A percentile compares a stretch with the other conserved stretches of the same genome.
phyloP scores from a whole-genome alignment of 305 asterid genomes.

The Fraxinus angustifolia region DNA sequence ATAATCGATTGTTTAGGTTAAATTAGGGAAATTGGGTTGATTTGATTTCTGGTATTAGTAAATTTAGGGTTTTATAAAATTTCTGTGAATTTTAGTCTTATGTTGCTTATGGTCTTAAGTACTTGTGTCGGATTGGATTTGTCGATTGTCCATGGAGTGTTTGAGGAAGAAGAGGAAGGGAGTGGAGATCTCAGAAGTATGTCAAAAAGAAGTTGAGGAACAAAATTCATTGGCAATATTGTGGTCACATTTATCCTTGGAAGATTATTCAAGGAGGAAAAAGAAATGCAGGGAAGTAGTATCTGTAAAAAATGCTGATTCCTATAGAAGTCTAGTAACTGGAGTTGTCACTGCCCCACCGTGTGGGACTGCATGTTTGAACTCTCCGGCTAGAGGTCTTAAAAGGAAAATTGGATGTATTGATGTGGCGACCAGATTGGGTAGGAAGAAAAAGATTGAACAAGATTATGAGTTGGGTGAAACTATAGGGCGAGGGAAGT shows the following conservation, averaged over 20 bases:
- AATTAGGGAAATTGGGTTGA: neutral
- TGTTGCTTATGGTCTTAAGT: slow-evolving; percentile 24
- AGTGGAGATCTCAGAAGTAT: slow-evolving; percentile 40
- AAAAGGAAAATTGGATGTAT: slow-evolving; percentile 88
- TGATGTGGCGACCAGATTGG: slow-evolving; percentile 66
- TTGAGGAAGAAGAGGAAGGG: slow-evolving; percentile 80
- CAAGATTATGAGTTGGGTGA: slow-evolving; percentile 59
- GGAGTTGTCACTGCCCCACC: slow-evolving; percentile 78
- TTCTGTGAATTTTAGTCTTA: slow-evolving; percentile 20
- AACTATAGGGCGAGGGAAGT: slow-evolving; percentile 67
- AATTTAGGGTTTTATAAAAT: slow-evolving; percentile 1
- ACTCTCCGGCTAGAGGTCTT: slow-evolving; percentile 60
- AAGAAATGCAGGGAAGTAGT: slow-evolving; percentile 69
- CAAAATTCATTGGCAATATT: slow-evolving; percentile 35
- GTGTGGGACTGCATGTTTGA: slow-evolving; percentile 48
- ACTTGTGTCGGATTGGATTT: slow-evolving; percentile 13
- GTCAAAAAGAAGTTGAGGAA: slow-evolving; percentile 31
- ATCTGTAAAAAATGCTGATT: slow-evolving; percentile 36
- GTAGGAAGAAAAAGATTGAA: slow-evolving; percentile 75
- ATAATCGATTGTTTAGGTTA: slow-evolving; percentile 5
- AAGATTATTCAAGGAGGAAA: slow-evolving; percentile 67
- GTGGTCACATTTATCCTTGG: slow-evolving; percentile 67
- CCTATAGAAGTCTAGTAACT: slow-evolving; percentile 46
- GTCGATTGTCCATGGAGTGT: slow-evolving; percentile 53
- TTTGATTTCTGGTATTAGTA: slow-evolving; percentile 13